phyloP scores from a whole-genome alignment of 2,329 filamentous ascomycete species.

The Fusarium avenaceum region DNA sequence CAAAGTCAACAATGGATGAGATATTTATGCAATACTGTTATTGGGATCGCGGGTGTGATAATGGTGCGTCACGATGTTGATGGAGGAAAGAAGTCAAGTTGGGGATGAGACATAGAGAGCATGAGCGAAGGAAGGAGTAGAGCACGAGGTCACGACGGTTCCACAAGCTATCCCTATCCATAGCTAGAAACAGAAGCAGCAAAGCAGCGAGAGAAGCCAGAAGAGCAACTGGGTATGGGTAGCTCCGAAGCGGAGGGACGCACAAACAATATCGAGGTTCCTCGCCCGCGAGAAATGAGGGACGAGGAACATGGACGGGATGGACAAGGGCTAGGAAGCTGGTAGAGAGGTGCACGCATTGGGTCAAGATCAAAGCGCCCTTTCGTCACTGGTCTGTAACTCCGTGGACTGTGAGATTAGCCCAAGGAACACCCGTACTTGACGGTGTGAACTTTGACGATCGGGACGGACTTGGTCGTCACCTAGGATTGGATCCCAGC shows the following conservation, averaged over 20 bases:
- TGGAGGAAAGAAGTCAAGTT: slow-evolving; percentile 38
- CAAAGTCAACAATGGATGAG: slow-evolving; percentile 19
- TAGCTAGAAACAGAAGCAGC: slow-evolving; percentile 22
- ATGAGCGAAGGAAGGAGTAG: slow-evolving; percentile 19
- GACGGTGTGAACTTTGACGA: slow-evolving; percentile 50
- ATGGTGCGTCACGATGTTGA: slow-evolving; percentile 34
- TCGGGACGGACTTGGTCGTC: slow-evolving; percentile 48
- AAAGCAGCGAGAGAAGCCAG: slow-evolving; percentile 19
- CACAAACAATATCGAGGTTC: slow-evolving; percentile 40
- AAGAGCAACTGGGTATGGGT: slow-evolving; percentile 32
- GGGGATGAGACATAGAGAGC: slow-evolving; percentile 41
- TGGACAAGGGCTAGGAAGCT: slow-evolving; percentile 14
- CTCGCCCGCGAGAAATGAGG: slow-evolving; percentile 41
- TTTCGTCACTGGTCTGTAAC: slow-evolving; percentile 38
- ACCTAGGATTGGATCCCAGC: slow-evolving; percentile 25
- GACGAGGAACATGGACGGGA: slow-evolving; percentile 45
- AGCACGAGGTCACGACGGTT: slow-evolving; percentile 52
- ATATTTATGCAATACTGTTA: slow-evolving; percentile 23
- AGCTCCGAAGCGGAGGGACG: slow-evolving; percentile 45
- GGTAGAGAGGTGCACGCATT: slow-evolving; percentile 36
- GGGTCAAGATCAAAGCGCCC: slow-evolving; percentile 41
- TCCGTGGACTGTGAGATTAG: slow-evolving; percentile 43
- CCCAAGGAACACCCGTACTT: slow-evolving; percentile 31
- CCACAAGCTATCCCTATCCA: slow-evolving; percentile 41
- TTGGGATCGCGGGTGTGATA: slow-evolving; percentile 17